Percentiles rank a stretch among this genome's conserved stretches.
These are phyloP conservation scores for Erucastrum elatum DNA, from an alignment of 345 rosid genomes.

Conservation along the genomic window DNA sequence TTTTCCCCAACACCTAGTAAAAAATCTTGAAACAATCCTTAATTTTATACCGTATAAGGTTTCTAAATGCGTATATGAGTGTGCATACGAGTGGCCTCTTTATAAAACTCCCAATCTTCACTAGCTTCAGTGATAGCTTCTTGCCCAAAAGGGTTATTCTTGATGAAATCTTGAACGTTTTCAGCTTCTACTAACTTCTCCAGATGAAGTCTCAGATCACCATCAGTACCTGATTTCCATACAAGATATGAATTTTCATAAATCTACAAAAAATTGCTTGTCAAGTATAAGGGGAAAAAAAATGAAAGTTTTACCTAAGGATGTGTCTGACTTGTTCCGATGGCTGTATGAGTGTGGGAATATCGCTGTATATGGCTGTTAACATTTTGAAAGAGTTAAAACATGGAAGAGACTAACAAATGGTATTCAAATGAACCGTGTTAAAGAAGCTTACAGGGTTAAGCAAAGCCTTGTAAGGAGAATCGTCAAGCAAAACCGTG, in stretches of 20 bases:
- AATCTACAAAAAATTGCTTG: neutral
- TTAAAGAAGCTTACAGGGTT: constrained; percentile 68
- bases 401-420: neutral
- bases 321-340: constrained; percentile 47
- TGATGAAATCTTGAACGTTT: constrained; percentile 58
- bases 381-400: neutral
- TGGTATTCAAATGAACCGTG: neutral
- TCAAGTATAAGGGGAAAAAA: neutral
- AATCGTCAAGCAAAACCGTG: constrained; percentile 80
- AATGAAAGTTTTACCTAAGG: constrained; percentile 55
- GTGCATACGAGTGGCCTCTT: constrained; percentile 27
- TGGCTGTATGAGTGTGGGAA: constrained; percentile 69
- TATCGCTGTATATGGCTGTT: constrained; percentile 67
- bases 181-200: constrained; percentile 55
- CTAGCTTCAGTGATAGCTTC: constrained; percentile 54
- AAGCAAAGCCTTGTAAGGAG: constrained; percentile 92
- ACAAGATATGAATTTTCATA: neutral
- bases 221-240: constrained; percentile 55
- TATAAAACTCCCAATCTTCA: constrained; percentile 65
- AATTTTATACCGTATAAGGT: neutral
- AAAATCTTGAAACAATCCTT: neutral
- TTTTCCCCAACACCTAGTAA: neutral
- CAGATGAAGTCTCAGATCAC: constrained; percentile 68
- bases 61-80: neutral
- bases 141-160: constrained; percentile 74